A percentile compares a stretch with the other conserved stretches of the same genome.
These are phyloP conservation scores for Aspergillus bridgeri DNA, from an alignment of 495 filamentous ascomycete genomes.

Conservation along the genomic window DNA sequence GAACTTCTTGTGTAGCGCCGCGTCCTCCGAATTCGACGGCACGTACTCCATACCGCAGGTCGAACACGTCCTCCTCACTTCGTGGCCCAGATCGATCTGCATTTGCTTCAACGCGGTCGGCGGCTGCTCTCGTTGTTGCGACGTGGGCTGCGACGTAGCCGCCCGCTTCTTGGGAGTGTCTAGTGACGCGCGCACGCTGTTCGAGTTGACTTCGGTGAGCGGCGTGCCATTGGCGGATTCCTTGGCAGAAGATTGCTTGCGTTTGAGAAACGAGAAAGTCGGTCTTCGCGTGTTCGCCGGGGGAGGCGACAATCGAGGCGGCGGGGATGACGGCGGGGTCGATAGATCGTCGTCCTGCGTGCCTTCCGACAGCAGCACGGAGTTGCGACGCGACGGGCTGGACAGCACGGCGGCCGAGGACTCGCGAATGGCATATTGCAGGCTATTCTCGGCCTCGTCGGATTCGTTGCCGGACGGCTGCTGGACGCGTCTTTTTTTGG, in stretches of 20 bases:
- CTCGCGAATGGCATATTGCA: constrained; percentile 48
- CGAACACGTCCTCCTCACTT: constrained; percentile 57
- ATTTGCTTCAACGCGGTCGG: constrained; percentile 55
- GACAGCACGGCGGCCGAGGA: constrained; percentile 48
- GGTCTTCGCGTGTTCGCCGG: constrained; percentile 54
- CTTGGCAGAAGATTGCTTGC: constrained; percentile 42
- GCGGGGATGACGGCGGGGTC: constrained; percentile 52
- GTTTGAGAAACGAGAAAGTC: constrained; percentile 52
- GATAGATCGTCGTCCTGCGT: constrained; percentile 48
- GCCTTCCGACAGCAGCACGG: constrained; percentile 44
- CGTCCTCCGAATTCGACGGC: constrained; percentile 62
- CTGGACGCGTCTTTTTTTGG: constrained; percentile 48
- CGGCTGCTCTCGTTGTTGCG: constrained; percentile 51
- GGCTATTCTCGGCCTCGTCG: constrained; percentile 45
- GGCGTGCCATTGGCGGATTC: constrained; percentile 35
- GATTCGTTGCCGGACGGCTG: constrained; percentile 29
- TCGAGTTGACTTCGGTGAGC: constrained; percentile 50
- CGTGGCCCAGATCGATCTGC: constrained; percentile 62
- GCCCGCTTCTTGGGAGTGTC: constrained; percentile 35
- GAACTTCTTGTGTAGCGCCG: constrained; percentile 62
- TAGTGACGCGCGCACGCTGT: constrained; percentile 43
- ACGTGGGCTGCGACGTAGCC: constrained; percentile 26
- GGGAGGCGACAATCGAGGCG: constrained; percentile 52
- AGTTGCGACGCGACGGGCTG: constrained; percentile 48
- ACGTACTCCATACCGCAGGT: constrained; percentile 71